Evolutionary conservation across 148 eudicot species (phyloP).

Genomic region (Fallopia convolvulus): DNA sequence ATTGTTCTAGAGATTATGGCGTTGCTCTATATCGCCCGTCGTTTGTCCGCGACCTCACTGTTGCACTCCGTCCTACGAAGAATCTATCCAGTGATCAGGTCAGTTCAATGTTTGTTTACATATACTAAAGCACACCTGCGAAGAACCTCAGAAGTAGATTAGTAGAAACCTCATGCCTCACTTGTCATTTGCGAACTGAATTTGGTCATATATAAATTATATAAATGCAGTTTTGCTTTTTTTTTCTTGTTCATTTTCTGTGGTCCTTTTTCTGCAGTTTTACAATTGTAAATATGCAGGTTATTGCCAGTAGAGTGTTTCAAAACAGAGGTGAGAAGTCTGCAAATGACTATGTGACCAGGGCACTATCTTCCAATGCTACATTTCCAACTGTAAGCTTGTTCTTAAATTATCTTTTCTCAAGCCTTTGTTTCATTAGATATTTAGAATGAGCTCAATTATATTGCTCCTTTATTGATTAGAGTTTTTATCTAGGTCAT

Average conservation of each 20-base stretch:
- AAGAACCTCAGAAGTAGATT: background rate
- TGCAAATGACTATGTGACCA: slow-evolving; percentile 98
- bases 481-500: slow-evolving; percentile 53
- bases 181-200: background rate
- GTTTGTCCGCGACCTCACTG: no score
- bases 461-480: slow-evolving; percentile 11
- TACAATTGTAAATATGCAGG: slow-evolving; percentile 28
- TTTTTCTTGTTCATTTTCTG: background rate
- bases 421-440: background rate
- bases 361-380: slow-evolving; percentile 97
- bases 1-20: no score
- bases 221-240: background rate
- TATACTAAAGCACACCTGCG: no score
- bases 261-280: background rate
- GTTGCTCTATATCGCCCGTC: no score
- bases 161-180: background rate
- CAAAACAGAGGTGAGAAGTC: slow-evolving; percentile 83
- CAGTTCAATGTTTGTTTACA: no score
- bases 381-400: slow-evolving; percentile 90
- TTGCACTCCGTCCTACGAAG: no score
- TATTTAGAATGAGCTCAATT: background rate
- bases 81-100: no score
- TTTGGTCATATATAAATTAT: background rate
- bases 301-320: slow-evolving; percentile 96
- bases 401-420: background rate